Percentiles rank a stretch among this genome's conserved stretches.
Evolutionary conservation across 106 monocot species (phyloP).

Genomic region (Allium sativum): DNA sequence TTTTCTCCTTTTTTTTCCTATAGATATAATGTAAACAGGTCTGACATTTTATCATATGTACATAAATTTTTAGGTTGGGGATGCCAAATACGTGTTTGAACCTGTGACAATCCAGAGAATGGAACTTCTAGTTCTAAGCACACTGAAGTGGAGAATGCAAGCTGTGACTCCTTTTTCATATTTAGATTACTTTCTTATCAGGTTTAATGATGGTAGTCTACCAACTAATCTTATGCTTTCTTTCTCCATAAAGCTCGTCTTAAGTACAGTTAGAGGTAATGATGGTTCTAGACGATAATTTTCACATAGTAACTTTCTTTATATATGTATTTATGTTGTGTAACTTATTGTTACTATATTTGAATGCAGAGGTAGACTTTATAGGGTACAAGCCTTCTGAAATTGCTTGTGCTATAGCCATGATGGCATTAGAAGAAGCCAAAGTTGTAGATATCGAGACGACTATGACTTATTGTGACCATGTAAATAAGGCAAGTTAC

Average conservation of each 20-base stretch:
- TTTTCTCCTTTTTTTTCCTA: background rate
- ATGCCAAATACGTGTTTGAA: constrained; percentile 42
- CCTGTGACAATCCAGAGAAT: constrained; percentile 53
- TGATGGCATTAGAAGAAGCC: background rate
- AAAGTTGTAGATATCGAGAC: background rate
- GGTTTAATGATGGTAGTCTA: constrained; percentile 18
- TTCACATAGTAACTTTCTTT: background rate
- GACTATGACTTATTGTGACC: constrained; percentile 1
- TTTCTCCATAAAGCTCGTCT: constrained; percentile 25
- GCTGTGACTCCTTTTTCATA: constrained; percentile 62
- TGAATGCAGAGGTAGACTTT: constrained; percentile 5
- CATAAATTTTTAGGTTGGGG: constrained; percentile 21
- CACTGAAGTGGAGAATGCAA: constrained; percentile 65
- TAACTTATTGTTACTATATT: background rate
- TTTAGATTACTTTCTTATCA: constrained; percentile 37
- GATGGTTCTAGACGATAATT: background rate
- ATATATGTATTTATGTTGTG: background rate
- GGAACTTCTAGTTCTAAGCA: constrained; percentile 52
- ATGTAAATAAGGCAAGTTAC: constrained; percentile 6
- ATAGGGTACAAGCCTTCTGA: constrained; percentile 16
- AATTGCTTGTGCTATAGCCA: constrained; percentile 10
- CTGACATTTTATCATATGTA: background rate
- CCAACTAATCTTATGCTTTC: constrained; percentile 8
- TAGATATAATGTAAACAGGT: background rate
- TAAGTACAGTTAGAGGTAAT: constrained; percentile 36